Evolutionary conservation across 2,329 filamentous ascomycete species (phyloP), one percentile per base, ranked within the genome.

Genomic region (Zymoseptoria tritici): DNA sequence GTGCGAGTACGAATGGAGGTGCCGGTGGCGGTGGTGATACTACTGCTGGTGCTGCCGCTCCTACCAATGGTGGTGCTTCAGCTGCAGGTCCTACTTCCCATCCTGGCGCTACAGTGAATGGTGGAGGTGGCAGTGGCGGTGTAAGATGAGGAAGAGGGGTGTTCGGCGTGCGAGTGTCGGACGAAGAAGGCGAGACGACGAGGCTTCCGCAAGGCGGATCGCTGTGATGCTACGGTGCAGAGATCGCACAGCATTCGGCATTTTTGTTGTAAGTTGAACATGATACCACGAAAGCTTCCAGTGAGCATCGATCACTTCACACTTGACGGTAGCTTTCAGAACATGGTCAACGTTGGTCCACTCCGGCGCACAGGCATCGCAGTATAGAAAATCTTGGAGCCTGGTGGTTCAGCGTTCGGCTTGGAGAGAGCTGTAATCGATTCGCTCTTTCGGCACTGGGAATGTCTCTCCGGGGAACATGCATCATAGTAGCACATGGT

Each of bases 301-400:
- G 2, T 2, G 2, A 22, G 2, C 21, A 22, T 22, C 2, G 21
- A 2, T 22, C 21, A 22, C 21, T 22, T 22, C 4, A 22, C 21
- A 2, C 21, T 22, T 22, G 21, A n/a, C n/a, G n/a, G n/a, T n/a
- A n/a, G n/a, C n/a, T n/a, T n/a, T n/a, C n/a, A n/a, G n/a, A n/a
- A n/a, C 22, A 24, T 6, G 22, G 22, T 5, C 22, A 6, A 24
- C 3, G 3, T 24, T 4, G 22, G 22, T 24, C 22, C 3, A 5
- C 22, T 6, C 22, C 4, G 22, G 4, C 22, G 22, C 3, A n/a
- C 16, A n/a, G 16, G 7, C 0, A 46, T 46, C 36, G n/a, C 2
- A n/a, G 13, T n/a, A 1, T n/a, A 1, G 4, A 16, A n/a, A 0
- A n/a, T 2, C 1, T 46, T 4, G 36, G 4, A 46, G 16, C 2